Conservation (phyloP, 306 rosid genomes). For the Medicago arabica region DNA sequence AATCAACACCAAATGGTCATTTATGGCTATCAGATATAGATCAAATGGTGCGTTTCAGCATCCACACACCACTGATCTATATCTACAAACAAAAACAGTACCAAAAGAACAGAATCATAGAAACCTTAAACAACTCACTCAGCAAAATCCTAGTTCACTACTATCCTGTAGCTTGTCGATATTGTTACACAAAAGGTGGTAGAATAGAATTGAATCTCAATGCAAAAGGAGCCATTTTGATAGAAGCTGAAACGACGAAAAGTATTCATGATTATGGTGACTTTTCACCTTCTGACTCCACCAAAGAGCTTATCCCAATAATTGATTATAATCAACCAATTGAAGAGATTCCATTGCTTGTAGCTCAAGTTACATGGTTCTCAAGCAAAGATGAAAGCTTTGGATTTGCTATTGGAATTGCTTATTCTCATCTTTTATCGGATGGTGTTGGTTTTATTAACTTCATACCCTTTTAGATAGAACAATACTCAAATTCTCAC, state of each 20-base stretch:
- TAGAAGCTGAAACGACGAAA: conserved; percentile 21
- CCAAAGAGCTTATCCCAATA: conserved; percentile 25
- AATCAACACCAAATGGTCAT: neutral
- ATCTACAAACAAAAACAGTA: conserved; percentile 23
- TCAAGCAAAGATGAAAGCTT: neutral
- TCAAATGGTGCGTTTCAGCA: neutral
- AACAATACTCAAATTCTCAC: conserved; percentile 1
- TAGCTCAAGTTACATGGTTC: conserved; percentile 30
- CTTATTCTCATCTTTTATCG: neutral
- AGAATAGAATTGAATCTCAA: conserved; percentile 14
- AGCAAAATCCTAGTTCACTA: conserved; percentile 33
- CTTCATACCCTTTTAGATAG: too few relatives aligned
- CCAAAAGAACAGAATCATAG: neutral
- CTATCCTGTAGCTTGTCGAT: conserved; percentile 41
- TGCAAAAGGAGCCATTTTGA: conserved; percentile 17
- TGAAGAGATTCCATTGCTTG: neutral
- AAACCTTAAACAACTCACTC: conserved; percentile 18
- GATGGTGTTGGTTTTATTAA: neutral
- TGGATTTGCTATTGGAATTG: conserved; percentile 9
- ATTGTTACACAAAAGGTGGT: neutral
- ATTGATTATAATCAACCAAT: conserved; percentile 26
- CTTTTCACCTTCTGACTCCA: conserved; percentile 29
- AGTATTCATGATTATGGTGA: conserved; percentile 29
- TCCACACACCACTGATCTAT: neutral
- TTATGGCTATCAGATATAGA: conserved; percentile 26